These are phyloP conservation scores for Hanseniaspora jakobsenii DNA, from an alignment of 805 yeast genomes.

Conservation along the genomic window DNA sequence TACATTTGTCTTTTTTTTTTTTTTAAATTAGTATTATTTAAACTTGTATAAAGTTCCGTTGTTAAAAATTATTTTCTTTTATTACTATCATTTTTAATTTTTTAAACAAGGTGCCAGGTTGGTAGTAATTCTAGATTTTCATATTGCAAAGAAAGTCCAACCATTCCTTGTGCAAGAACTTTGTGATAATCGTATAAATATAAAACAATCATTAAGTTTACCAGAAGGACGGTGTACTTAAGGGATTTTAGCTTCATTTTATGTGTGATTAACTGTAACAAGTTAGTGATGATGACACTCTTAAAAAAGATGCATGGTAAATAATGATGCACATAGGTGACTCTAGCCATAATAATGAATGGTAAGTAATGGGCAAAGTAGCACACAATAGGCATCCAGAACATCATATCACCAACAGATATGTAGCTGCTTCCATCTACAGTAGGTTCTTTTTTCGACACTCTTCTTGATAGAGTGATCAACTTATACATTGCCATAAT, in stretches of 20 bases:
- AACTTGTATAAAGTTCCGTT: no score
- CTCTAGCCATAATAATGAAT: conserved; percentile 87
- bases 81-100: neutral
- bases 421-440: neutral
- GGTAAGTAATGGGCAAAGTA: conserved; percentile 71
- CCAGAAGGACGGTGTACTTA: conserved; percentile 18
- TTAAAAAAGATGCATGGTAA: conserved; percentile 93
- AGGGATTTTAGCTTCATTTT: neutral
- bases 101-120: conserved; percentile 40
- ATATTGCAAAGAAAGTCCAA: conserved; percentile 39
- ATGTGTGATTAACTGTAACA: conserved; percentile 20
- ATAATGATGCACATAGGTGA: conserved; percentile 92
- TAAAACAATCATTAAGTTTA: conserved; percentile 29
- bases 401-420: conserved; percentile 36
- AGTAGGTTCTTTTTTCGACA: conserved; percentile 29
- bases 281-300: conserved; percentile 45
- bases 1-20: no score
- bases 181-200: conserved; percentile 49
- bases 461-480: conserved; percentile 57
- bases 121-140: conserved; percentile 41
- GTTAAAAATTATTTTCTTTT: no score
- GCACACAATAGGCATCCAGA: conserved; percentile 48
- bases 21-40: no score
- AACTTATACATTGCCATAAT: conserved; percentile 32
- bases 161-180: conserved; percentile 75